These are phyloP conservation scores for Austropuccinia psidii DNA, from an alignment of 1,284 basidiomycete species.

Conservation along the genomic window DNA sequence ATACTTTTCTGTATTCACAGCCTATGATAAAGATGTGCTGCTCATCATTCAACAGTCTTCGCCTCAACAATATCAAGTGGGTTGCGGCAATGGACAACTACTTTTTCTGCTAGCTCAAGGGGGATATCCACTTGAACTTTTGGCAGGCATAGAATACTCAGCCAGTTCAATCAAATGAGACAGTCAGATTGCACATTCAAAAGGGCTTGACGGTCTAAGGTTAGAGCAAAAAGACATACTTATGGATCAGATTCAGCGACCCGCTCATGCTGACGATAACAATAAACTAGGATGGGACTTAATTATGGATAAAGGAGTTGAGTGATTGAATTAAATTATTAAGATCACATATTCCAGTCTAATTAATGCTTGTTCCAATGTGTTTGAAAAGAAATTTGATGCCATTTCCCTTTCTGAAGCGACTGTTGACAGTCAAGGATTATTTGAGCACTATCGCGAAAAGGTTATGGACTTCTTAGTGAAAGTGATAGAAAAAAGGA, in stretches of 20 bases:
- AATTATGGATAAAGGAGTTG: slow-evolving; percentile 33
- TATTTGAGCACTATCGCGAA: not conserved
- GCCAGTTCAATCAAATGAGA: slow-evolving; percentile 15
- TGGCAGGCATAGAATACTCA: slow-evolving; percentile 21
- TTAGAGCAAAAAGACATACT: slow-evolving; percentile 9
- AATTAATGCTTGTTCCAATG: not conserved
- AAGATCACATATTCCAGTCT: not conserved
- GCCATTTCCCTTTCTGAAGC: slow-evolving; percentile 23
- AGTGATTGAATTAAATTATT: not conserved
- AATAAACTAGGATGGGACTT: slow-evolving; percentile 12
- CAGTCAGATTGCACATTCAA: not conserved
- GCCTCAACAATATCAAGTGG: too few relatives aligned
- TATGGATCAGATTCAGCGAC: not conserved
- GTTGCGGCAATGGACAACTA: slow-evolving; percentile 31
- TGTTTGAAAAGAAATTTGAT: slow-evolving; percentile 36
- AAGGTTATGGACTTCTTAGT: slow-evolving; percentile 1
- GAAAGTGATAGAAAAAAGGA: slow-evolving; percentile 69
- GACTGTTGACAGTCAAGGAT: not conserved
- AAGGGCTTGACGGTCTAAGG: slow-evolving; percentile 14
- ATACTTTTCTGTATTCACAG: too few relatives aligned
- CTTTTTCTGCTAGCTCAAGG: slow-evolving; percentile 26
- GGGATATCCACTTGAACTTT: slow-evolving; percentile 4
- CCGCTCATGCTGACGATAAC: not conserved
- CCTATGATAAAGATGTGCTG: too few relatives aligned
- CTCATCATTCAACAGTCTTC: too few relatives aligned